Evolutionary conservation across 345 rosid genomes (phyloP).

Genomic region (Eucalyptus regnans): DNA sequence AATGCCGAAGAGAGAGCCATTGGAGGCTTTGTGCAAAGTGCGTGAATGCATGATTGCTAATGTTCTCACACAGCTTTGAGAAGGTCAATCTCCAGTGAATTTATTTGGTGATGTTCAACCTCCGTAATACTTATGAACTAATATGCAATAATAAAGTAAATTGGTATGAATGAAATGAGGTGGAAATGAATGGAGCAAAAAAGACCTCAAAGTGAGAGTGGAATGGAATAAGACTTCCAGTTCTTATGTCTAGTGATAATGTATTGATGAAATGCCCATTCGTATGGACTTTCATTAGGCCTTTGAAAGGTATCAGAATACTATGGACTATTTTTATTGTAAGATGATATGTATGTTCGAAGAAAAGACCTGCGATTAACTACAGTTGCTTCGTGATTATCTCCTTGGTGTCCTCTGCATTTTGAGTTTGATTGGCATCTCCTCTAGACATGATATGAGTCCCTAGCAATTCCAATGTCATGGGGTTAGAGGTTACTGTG

Average conservation of each 20-base stretch:
- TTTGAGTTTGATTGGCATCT: neutral
- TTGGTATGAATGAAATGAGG: neutral
- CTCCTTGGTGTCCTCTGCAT: neutral
- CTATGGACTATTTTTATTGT: neutral
- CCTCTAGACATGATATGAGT: neutral
- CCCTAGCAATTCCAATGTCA: neutral
- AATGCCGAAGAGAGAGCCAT: slow-evolving; percentile 24
- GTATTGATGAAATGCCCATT: neutral
- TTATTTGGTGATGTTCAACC: neutral
- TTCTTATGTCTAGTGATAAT: neutral
- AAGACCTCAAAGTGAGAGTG: neutral
- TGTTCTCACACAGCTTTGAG: neutral
- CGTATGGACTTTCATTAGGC: neutral
- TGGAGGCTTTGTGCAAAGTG: slow-evolving; percentile 21
- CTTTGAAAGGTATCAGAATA: neutral
- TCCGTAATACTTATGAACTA: neutral
- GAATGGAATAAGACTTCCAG: neutral
- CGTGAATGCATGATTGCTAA: neutral
- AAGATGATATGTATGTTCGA: neutral
- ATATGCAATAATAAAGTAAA: neutral
- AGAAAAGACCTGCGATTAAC: neutral
- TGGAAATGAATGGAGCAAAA: neutral
- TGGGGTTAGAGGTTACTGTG: neutral
- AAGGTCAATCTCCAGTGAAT: neutral
- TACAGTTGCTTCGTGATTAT: neutral